These are phyloP conservation scores for Phytophthora tubulina DNA, from an alignment of 352 stramenopile species.

Conservation along the genomic window DNA sequence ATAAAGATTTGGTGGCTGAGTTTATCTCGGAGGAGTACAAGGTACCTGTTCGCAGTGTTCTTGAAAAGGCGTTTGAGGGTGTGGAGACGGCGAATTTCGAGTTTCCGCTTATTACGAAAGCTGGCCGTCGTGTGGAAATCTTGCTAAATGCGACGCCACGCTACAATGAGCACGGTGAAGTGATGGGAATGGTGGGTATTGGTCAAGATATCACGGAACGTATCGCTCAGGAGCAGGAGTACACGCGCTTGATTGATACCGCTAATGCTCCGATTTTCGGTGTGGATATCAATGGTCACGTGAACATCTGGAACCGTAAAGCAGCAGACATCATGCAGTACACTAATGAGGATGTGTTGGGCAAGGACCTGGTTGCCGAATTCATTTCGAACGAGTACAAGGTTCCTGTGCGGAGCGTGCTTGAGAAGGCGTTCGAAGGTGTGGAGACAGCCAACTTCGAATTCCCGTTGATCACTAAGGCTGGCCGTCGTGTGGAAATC, in stretches of 20 bases:
- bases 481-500: constrained; percentile 67
- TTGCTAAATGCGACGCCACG: not conserved
- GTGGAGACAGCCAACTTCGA: constrained; percentile 73
- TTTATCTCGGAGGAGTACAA: constrained; percentile 61
- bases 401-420: constrained; percentile 45
- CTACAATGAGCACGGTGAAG: constrained; percentile 25
- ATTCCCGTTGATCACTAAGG: constrained; percentile 73
- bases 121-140: not conserved
- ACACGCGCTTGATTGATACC: constrained; percentile 80
- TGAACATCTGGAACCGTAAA: constrained; percentile 76
- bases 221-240: constrained; percentile 72
- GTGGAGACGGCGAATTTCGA: constrained; percentile 53
- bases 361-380: constrained; percentile 48
- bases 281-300: constrained; percentile 52
- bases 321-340: constrained; percentile 59
- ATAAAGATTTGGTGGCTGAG: constrained; percentile 52
- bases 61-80: constrained; percentile 52
- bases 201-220: constrained; percentile 70
- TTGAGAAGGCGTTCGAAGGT: constrained; percentile 59
- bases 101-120: constrained; percentile 13
- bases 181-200: constrained; percentile 52
- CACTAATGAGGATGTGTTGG: constrained; percentile 43
- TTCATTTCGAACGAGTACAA: constrained; percentile 65
- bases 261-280: constrained; percentile 79
- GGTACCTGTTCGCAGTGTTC: constrained; percentile 42